Evolutionary conservation across 352 stramenopile genomes (phyloP).

Genomic region (Phytopythium mirpurense): DNA sequence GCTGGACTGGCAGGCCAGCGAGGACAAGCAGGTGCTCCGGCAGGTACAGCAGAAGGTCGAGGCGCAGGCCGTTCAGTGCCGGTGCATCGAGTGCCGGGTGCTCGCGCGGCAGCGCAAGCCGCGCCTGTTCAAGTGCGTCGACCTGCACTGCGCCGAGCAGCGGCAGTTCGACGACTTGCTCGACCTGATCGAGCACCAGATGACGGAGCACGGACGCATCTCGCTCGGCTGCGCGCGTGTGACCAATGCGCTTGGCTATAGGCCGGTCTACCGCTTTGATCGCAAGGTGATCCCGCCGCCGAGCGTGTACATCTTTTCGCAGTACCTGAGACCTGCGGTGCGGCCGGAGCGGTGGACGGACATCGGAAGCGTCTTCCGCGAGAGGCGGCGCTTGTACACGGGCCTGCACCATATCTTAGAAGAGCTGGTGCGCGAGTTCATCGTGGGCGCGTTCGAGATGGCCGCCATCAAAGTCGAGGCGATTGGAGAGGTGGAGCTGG

Average conservation of each 20-base stretch:
- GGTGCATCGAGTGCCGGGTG: slow-evolving; percentile 9
- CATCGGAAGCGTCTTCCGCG: background rate
- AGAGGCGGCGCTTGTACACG: background rate
- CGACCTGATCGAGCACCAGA: slow-evolving; percentile 53
- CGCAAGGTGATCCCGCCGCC: slow-evolving; percentile 23
- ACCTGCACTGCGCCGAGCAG: background rate
- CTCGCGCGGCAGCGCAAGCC: background rate
- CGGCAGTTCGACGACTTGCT: slow-evolving; percentile 27
- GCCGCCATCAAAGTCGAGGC: slow-evolving; percentile 37
- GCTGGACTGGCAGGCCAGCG: background rate
- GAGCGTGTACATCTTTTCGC: slow-evolving; percentile 51
- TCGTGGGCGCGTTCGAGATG: slow-evolving; percentile 26
- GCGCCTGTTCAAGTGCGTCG: slow-evolving; percentile 21
- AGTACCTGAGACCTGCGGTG: slow-evolving; percentile 26
- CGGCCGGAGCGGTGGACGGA: slow-evolving; percentile 35
- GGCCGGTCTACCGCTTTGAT: slow-evolving; percentile 29
- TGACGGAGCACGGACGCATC: slow-evolving; percentile 38
- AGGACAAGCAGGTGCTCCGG: slow-evolving; percentile 3
- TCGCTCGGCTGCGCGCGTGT: slow-evolving; percentile 29
- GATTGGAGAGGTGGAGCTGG: slow-evolving; percentile 32
- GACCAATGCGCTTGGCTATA: slow-evolving; percentile 28
- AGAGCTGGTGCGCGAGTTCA: slow-evolving; percentile 1
- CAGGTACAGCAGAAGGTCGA: slow-evolving; percentile 7
- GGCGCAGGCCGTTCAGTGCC: slow-evolving; percentile 1
- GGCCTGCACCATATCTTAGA: background rate